A percentile compares a stretch with the other conserved stretches of the same genome.
Conservation (phyloP, 495 filamentous ascomycete species). For the Articulospora tetracladia region DNA sequence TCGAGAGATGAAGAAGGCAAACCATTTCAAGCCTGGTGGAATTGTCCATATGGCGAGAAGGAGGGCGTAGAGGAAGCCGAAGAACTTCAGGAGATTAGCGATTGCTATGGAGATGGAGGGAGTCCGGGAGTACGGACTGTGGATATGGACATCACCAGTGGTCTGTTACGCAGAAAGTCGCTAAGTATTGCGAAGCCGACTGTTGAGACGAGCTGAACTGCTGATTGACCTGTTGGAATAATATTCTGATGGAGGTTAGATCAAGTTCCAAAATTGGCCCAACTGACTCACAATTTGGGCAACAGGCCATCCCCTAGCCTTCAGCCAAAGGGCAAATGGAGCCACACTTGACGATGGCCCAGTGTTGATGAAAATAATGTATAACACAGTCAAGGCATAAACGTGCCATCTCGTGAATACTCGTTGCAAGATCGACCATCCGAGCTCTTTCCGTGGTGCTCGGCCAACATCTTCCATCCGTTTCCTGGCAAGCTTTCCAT, state of each 20-base stretch:
- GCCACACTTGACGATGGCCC: constrained; percentile 42
- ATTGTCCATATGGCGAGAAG: constrained; percentile 50
- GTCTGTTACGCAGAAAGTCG: constrained; percentile 40
- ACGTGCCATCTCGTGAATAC: constrained; percentile 44
- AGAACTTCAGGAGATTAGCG: constrained; percentile 31
- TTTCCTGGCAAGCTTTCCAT: constrained; percentile 28
- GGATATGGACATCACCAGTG: constrained; percentile 40
- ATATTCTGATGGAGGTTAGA: constrained; percentile 20
- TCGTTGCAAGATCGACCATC: constrained; percentile 34
- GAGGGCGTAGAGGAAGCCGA: constrained; percentile 29
- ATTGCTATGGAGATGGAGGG: neutral
- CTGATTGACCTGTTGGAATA: constrained; percentile 31
- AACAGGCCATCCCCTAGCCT: constrained; percentile 34
- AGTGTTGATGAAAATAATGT: constrained; percentile 44
- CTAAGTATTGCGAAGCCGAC: constrained; percentile 38
- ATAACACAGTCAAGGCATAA: constrained; percentile 44
- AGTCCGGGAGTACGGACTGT: constrained; percentile 21
- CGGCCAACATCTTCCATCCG: constrained; percentile 40
- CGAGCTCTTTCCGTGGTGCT: constrained; percentile 28
- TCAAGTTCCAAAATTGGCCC: neutral
- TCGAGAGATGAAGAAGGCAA: constrained; percentile 38
- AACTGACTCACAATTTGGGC: constrained; percentile 23
- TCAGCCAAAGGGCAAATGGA: constrained; percentile 41
- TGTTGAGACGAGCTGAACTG: constrained; percentile 27
- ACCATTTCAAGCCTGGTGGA: constrained; percentile 42